A percentile compares a stretch with the other conserved stretches of the same genome.
Evolutionary conservation across 169 alveolate species (phyloP).

Genomic region (Plasmodium knowlesi): DNA sequence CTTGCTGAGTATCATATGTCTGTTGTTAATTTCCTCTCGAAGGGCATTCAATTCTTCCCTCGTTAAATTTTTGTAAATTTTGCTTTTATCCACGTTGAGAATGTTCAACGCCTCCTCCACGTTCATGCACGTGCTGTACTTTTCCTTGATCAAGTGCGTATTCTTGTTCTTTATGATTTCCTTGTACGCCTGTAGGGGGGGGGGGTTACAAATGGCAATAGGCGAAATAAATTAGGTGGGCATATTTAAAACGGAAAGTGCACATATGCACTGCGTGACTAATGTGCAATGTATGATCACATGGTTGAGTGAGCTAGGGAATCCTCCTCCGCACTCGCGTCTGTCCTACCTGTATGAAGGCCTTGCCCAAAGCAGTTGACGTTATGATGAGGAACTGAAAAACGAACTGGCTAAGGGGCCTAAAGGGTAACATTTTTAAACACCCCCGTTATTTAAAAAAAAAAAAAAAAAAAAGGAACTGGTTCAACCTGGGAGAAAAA

Average conservation of each 20-base stretch:
- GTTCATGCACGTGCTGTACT: conserved; percentile 54
- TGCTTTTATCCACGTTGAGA: conserved; percentile 32
- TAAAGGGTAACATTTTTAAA: conserved; percentile 67
- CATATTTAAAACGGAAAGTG: not conserved
- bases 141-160: conserved; percentile 55
- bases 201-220: not conserved
- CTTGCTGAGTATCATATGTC: conserved; percentile 33
- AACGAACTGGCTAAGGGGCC: conserved; percentile 61
- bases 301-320: not conserved
- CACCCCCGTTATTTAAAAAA: conserved; percentile 2
- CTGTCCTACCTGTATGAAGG: conserved; percentile 50
- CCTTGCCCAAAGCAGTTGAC: conserved; percentile 70
- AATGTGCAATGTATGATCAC: not conserved
- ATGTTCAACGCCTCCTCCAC: conserved; percentile 67
- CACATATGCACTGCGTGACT: not conserved
- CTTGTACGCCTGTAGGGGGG: conserved; percentile 39
- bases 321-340: not conserved
- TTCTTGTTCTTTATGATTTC: conserved; percentile 63
- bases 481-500: not conserved
- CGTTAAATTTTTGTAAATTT: conserved; percentile 35
- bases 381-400: conserved; percentile 67
- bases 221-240: not conserved
- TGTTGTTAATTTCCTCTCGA: conserved; percentile 44
- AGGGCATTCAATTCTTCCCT: conserved; percentile 46
- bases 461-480: conserved; percentile 5